Evolutionary conservation across 192 early-diverging fungal species (phyloP), one percentile per base, ranked within the genome.

Genomic region (Coemansia sp.): DNA sequence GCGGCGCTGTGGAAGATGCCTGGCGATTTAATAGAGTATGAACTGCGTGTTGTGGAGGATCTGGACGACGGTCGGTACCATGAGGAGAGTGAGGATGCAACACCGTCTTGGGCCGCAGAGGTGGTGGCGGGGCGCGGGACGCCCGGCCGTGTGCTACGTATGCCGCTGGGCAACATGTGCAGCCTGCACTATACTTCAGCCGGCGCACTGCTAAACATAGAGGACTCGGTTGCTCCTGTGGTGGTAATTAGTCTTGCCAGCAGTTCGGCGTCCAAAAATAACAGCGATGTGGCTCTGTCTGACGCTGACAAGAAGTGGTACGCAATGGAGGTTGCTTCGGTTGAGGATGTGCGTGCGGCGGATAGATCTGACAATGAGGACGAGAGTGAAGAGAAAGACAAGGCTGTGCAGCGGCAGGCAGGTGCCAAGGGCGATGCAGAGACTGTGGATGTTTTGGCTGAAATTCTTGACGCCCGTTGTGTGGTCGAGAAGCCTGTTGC

Each of bases 31-130:
- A 23, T 3, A 1, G 17, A 50, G 24, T 89, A 90, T 53, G 77
- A 86, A 25, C 55, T 90, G 42, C 54, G 81, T 1, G 43, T 91
- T 5, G 58, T 60, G 1, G 86, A 91, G 58, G 86, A 93, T 44
- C 73, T 83, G 8, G 77, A 91, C 33, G 91, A 93, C 58, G 89
- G 85, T 7, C 78, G 90, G 22, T 90, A 89, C 69, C 91, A 93
- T 39, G 88, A 88, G 11, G 69, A 61, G 39, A 9, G 2, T 23
- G 24, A 44, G 18, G 30, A 48, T 0, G 19, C 22, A 17, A 33
- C 11, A 22, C 63, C 65, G 0, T 37, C 39, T n/a, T 62, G 82
- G 50, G 62, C 60, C n/a, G 47, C 64, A 4, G 43, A 47, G 6
- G 27, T 67, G 33, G 48, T 12, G 42, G 33, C 3, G 25, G 54